A percentile compares a stretch with the other conserved stretches of the same genome.
These are phyloP conservation scores for Podospora sp. DNA, from an alignment of 495 filamentous ascomycete species.

Conservation along the genomic window DNA sequence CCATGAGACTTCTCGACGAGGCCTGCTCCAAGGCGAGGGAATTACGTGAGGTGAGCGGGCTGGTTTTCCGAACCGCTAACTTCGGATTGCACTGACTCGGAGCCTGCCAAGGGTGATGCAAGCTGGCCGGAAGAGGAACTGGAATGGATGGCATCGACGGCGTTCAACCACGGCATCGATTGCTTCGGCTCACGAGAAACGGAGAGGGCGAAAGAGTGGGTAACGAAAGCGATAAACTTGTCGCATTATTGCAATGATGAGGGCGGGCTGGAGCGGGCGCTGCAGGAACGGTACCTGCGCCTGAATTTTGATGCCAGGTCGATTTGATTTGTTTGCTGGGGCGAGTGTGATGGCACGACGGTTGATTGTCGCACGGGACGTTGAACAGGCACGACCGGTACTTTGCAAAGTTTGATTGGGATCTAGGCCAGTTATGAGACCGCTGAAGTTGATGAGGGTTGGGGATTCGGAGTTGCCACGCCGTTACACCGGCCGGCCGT, in stretches of 20 bases:
- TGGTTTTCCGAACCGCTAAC: slow-evolving; percentile 13
- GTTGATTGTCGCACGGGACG: background rate
- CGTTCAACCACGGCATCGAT: slow-evolving; percentile 79
- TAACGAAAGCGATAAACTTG: slow-evolving; percentile 63
- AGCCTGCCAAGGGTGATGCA: slow-evolving; percentile 39
- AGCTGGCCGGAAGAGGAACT: slow-evolving; percentile 71
- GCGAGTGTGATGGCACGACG: background rate
- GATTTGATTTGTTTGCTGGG: background rate
- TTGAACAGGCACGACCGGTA: background rate
- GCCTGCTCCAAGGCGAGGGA: slow-evolving; percentile 53
- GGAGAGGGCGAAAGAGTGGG: slow-evolving; percentile 64
- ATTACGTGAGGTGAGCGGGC: slow-evolving; percentile 38
- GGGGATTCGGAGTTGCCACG: background rate
- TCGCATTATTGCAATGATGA: slow-evolving; percentile 58
- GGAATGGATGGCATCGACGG: slow-evolving; percentile 71
- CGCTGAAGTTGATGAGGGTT: background rate
- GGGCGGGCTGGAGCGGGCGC: slow-evolving; percentile 50
- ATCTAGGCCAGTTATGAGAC: background rate
- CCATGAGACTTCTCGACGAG: slow-evolving; percentile 61
- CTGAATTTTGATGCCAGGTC: slow-evolving; percentile 48
- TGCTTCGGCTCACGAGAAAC: slow-evolving; percentile 62
- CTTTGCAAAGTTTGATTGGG: background rate
- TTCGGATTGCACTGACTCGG: background rate
- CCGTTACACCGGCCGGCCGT: background rate
- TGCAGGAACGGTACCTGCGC: slow-evolving; percentile 57